Base-by-base conservation (phyloP, 495 filamentous ascomycete species). In the Hypoxylon fragiforme region DNA sequence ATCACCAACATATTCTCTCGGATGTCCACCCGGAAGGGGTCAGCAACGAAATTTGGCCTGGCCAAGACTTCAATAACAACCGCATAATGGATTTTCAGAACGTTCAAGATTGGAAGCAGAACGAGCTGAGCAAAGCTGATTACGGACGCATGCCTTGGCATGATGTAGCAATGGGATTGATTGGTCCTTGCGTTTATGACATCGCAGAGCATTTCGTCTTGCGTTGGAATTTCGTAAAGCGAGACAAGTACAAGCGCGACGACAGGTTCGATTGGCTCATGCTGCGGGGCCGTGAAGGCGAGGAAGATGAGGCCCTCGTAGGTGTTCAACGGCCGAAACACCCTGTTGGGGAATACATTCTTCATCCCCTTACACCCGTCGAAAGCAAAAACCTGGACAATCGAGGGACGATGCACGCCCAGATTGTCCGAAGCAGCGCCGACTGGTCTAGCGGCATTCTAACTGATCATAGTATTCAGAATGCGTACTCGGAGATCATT, bases 141-240 rank as follows among this genome's bases (percentile, higher is more conserved):
- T 95, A 88, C 56, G 92, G 91, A 18, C 85, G 92, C 21, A 96
- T 97, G 92, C 92, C 92, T 1, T 97, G 92, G 92, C 92, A 97
- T 63, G 92, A 97, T 66, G 91, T 97, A 2, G 79, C 88, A 3
- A 91, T 97, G 88, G 91, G 89, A 2, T 47, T 97, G 16, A 81
- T 95, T 38, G 92, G 92, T 4, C 89, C 91, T 32, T 90, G 86
- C 61, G 89, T 96, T 22, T 92, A 91, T 65, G 91, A 96, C 67
- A 92, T 98, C 58, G 92, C 92, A 2, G 91, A 97, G 70, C 92
- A 98, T 65, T 98, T 98, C 61, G 86, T 96, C 28, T 78, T 95
- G 13, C 82, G 92, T 32, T 97, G 94, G 94, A 98, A 98, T 69
- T 95, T 96, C 54, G 77, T 92, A 73, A 97, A 98, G 73, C 83